Percentiles rank a stretch among this genome's conserved stretches.
Evolutionary conservation across 2,329 filamentous ascomycete species (phyloP).

Genomic region (Calonectria montana): DNA sequence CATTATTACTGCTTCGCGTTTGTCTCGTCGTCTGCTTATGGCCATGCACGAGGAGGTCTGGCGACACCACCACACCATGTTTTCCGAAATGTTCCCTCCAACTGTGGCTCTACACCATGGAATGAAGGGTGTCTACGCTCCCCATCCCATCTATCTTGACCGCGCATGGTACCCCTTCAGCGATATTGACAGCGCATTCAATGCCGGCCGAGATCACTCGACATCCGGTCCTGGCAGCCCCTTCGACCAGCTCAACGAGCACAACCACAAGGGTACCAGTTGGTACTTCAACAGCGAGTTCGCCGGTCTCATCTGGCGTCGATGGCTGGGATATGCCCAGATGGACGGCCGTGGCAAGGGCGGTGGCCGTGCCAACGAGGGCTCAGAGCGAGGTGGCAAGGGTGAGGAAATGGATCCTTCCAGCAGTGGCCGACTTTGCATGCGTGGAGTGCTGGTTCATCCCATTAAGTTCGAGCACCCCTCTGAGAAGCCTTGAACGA

Average conservation of each 20-base stretch:
- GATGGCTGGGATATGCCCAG: conserved; percentile 77
- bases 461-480: conserved; percentile 78
- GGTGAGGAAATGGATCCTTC: conserved; percentile 57
- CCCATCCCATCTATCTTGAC: conserved; percentile 85
- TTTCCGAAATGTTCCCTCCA: conserved; percentile 83
- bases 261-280: conserved; percentile 83
- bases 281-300: conserved; percentile 91
- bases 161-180: conserved; percentile 75
- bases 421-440: conserved; percentile 76
- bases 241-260: conserved; percentile 77
- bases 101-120: conserved; percentile 79
- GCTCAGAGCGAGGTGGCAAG: conserved; percentile 62
- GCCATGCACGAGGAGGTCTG: conserved; percentile 82
- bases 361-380: conserved; percentile 61
- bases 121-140: conserved; percentile 82
- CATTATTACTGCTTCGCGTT: conserved; percentile 77
- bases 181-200: conserved; percentile 82
- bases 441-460: conserved; percentile 84
- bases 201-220: conserved; percentile 76
- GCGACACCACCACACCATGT: conserved; percentile 76
- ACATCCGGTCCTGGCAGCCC: conserved; percentile 74
- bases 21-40: conserved; percentile 73
- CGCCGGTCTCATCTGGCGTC: conserved; percentile 79
- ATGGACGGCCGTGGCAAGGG: conserved; percentile 61
- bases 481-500: conserved; percentile 49